Conservation (phyloP, 139 green algal genomes). For the Pedinophyceae sp. region DNA sequence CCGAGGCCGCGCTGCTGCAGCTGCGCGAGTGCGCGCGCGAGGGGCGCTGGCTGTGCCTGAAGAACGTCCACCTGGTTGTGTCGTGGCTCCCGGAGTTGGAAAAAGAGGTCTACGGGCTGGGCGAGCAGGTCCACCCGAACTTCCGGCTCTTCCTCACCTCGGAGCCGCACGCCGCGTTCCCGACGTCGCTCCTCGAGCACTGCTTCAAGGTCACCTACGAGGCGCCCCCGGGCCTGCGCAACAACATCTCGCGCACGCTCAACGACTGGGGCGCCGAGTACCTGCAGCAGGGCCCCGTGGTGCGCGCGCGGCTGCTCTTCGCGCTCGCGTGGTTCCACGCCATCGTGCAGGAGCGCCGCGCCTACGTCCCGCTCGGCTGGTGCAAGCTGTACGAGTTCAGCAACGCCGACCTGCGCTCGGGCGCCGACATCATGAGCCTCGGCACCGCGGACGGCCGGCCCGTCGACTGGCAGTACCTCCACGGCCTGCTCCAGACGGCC, state of each 20-base stretch:
- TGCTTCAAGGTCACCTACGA: slow-evolving; percentile 63
- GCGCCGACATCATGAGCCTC: slow-evolving; percentile 36
- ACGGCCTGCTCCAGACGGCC: slow-evolving; percentile 52
- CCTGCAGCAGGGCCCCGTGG: slow-evolving; percentile 2
- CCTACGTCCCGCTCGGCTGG: slow-evolving; percentile 64
- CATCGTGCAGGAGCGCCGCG: slow-evolving; percentile 54
- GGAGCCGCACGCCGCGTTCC: slow-evolving; percentile 47
- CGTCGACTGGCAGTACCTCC: slow-evolving; percentile 43
- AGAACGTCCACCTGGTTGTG: slow-evolving; percentile 69
- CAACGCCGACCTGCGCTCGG: slow-evolving; percentile 47
- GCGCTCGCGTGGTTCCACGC: slow-evolving; percentile 72
- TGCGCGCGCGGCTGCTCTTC: slow-evolving; percentile 59
- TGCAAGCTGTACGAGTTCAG: slow-evolving; percentile 72
- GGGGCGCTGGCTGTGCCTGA: slow-evolving; percentile 57
- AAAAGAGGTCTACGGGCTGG: slow-evolving; percentile 36
- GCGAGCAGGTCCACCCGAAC: slow-evolving; percentile 17
- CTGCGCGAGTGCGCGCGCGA: slow-evolving; percentile 42
- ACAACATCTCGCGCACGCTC: slow-evolving; percentile 54
- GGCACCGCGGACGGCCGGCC: slow-evolving; percentile 8
- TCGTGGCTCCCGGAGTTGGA: slow-evolving; percentile 57
- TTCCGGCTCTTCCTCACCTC: slow-evolving; percentile 63
- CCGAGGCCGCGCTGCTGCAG: slow-evolving; percentile 40
- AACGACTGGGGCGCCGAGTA: slow-evolving; percentile 30
- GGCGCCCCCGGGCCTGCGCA: slow-evolving; percentile 58
- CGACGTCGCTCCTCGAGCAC: slow-evolving; percentile 46